These are phyloP conservation scores for Colletotrichum nymphaeae DNA, from an alignment of 2,329 filamentous ascomycete species.

Conservation along the genomic window DNA sequence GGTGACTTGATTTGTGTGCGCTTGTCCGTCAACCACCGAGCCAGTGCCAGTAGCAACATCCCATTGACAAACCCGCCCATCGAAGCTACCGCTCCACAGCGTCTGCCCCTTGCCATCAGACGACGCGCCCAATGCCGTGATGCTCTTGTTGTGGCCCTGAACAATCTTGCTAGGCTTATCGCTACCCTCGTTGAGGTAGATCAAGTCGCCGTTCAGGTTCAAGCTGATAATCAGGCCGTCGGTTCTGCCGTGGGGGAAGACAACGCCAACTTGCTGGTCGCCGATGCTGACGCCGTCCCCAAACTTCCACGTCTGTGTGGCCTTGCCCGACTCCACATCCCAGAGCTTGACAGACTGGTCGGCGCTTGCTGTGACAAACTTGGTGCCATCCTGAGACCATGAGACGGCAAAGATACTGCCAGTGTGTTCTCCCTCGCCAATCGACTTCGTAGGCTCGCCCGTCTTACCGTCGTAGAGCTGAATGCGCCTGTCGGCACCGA, in stretches of 20 bases:
- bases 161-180: slow-evolving; percentile 77
- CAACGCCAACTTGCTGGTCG: slow-evolving; percentile 94
- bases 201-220: slow-evolving; percentile 88
- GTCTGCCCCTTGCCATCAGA: slow-evolving; percentile 69
- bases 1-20: slow-evolving; percentile 87
- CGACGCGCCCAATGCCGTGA: slow-evolving; percentile 78
- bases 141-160: slow-evolving; percentile 90
- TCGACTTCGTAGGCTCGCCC: slow-evolving; percentile 80
- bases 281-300: slow-evolving; percentile 77
- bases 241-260: slow-evolving; percentile 83
- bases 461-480: slow-evolving; percentile 98
- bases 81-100: slow-evolving; percentile 91
- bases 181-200: slow-evolving; percentile 83
- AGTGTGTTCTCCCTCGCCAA: slow-evolving; percentile 87
- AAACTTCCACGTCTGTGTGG: slow-evolving; percentile 85
- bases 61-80: slow-evolving; percentile 89
- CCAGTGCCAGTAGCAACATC: slow-evolving; percentile 77
- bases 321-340: slow-evolving; percentile 85
- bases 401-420: slow-evolving; percentile 94
- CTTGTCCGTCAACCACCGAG: slow-evolving; percentile 79
- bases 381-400: slow-evolving; percentile 88
- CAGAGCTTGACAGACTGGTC: slow-evolving; percentile 96
- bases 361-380: slow-evolving; percentile 89
- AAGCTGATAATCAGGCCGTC: slow-evolving; percentile 93
- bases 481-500: slow-evolving; percentile 92